Percentiles rank a stretch among this genome's conserved stretches.
These are phyloP conservation scores for Globisporangium nunn DNA, from an alignment of 352 stramenopile genomes.

Conservation along the genomic window DNA sequence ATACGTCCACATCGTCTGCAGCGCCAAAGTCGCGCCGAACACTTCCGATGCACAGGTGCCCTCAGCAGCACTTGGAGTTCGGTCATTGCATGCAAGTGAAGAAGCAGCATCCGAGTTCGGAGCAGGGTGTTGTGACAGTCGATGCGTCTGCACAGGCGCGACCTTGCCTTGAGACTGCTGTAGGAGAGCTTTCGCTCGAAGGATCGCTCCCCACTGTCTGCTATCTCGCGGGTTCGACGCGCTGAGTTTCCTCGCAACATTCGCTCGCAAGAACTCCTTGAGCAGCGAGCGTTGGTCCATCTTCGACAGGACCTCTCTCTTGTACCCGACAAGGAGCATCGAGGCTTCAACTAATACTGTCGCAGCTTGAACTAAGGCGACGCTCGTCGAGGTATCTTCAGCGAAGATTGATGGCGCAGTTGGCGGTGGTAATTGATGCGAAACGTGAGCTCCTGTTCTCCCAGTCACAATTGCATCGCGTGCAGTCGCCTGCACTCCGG, in stretches of 20 bases:
- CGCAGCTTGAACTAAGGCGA: background rate
- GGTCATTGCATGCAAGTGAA: too few species aligned
- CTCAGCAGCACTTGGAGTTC: too few species aligned
- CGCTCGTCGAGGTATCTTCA: background rate
- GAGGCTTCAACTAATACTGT: constrained; percentile 8
- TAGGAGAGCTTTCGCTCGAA: constrained; percentile 1
- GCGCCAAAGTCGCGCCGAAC: background rate
- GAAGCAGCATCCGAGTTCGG: too few species aligned
- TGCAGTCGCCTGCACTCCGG: constrained; percentile 26
- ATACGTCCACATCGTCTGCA: constrained; percentile 18
- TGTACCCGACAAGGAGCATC: constrained; percentile 8
- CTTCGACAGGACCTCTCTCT: constrained; percentile 7
- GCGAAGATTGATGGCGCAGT: constrained; percentile 8
- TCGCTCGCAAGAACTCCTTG: constrained; percentile 8
- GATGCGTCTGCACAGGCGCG: background rate
- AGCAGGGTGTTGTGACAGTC: too few species aligned
- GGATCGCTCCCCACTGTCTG: constrained; percentile 6
- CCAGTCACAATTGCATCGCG: constrained; percentile 2
- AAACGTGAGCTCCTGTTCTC: background rate
- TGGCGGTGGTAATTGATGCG: background rate
- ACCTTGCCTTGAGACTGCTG: constrained; percentile 6
- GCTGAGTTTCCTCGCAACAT: constrained; percentile 7
- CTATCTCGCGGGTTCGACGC: constrained; percentile 5
- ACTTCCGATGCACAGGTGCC: background rate
- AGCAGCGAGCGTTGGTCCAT: constrained; percentile 9